phyloP scores from a whole-genome alignment of 768 basidiomycete genomes.

The Paxillus ammoniavirescens region DNA sequence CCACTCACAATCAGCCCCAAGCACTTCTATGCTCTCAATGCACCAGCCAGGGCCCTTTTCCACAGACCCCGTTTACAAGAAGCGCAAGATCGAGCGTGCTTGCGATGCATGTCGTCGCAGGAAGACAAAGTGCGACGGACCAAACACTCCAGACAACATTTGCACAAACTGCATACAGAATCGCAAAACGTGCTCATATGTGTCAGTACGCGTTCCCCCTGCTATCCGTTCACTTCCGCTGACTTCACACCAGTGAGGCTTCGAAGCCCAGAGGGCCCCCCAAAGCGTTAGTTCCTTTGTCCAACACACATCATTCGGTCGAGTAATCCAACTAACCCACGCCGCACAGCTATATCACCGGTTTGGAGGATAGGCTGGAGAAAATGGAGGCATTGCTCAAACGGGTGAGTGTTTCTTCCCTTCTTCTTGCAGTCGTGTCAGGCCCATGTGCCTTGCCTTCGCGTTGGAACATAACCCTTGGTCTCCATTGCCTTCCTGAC shows the following conservation, averaged over 20 bases:
- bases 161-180: conserved; percentile 59
- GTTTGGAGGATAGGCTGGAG: conserved; percentile 58
- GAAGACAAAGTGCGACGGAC: conserved; percentile 63
- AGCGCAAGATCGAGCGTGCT: conserved; percentile 51
- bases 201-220: conserved; percentile 38
- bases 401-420: conserved; percentile 37
- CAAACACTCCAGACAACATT: conserved; percentile 45
- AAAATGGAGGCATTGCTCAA: conserved; percentile 52
- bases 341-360: conserved; percentile 49
- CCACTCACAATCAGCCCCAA: neutral
- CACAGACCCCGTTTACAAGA: conserved; percentile 30
- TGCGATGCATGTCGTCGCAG: conserved; percentile 59
- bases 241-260: conserved; percentile 42
- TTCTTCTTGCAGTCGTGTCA: neutral
- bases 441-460: neutral
- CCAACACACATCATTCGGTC: neutral
- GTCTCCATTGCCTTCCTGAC: neutral
- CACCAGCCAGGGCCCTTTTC: conserved; percentile 6
- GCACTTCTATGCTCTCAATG: conserved; percentile 4
- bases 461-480: neutral
- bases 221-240: neutral
- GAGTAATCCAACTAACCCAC: neutral
- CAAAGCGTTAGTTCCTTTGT: conserved; percentile 51
- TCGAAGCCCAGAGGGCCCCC: conserved; percentile 67
- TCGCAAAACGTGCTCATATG: conserved; percentile 55